These are phyloP conservation scores for Lactarius akahatsu DNA, from an alignment of 768 basidiomycete genomes.

Conservation along the genomic window DNA sequence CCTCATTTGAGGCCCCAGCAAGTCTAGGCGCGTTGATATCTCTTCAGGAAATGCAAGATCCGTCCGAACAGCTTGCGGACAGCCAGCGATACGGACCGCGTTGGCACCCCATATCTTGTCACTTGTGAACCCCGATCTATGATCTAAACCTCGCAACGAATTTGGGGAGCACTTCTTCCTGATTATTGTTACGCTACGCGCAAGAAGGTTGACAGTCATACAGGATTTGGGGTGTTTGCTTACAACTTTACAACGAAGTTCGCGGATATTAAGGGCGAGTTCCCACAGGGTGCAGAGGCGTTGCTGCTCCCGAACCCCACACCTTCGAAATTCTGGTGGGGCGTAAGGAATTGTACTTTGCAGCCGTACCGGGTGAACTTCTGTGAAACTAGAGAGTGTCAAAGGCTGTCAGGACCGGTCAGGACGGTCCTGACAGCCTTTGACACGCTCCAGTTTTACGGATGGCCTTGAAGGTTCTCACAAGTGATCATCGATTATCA, in stretches of 20 bases:
- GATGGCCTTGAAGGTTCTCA: background rate
- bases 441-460: too few relatives aligned
- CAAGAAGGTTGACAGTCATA: background rate
- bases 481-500: background rate
- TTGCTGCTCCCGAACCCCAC: background rate
- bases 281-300: background rate
- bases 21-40: background rate
- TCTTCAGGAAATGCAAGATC: constrained; percentile 13
- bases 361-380: background rate
- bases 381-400: too few relatives aligned
- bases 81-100: background rate
- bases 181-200: background rate
- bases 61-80: constrained; percentile 13
- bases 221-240: background rate
- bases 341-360: background rate
- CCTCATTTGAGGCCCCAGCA: background rate
- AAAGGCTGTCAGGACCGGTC: too few relatives aligned
- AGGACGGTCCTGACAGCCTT: too few relatives aligned
- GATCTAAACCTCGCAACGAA: background rate
- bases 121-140: background rate
- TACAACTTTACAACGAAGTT: background rate
- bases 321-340: background rate
- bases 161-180: background rate
- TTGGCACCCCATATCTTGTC: background rate
- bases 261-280: background rate